Conservation (phyloP, 139 green algal genomes). For the Picochlorum sp. region DNA sequence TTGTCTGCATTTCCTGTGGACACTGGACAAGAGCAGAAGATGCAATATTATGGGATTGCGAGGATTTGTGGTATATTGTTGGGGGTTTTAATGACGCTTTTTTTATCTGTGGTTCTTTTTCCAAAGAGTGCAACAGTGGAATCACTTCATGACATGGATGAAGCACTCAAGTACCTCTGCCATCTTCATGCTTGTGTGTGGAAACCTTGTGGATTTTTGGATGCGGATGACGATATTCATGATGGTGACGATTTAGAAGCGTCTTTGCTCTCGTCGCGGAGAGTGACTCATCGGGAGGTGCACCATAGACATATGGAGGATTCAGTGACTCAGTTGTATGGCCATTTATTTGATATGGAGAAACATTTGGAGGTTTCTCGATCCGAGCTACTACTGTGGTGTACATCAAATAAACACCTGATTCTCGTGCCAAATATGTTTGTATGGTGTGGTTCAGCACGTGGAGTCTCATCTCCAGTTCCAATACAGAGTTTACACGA, state of each 20-base stretch:
- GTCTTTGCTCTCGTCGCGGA: too few relatives aligned
- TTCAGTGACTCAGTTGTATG: too few relatives aligned
- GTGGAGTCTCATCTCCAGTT: background rate
- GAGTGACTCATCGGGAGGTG: too few relatives aligned
- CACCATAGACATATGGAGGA: too few relatives aligned
- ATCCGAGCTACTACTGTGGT: too few relatives aligned
- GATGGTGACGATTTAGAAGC: too few relatives aligned
- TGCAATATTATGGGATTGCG: slow-evolving; percentile 16
- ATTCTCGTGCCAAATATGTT: too few relatives aligned
- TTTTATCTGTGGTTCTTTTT: slow-evolving; percentile 25
- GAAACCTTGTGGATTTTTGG: background rate
- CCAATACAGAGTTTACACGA: background rate
- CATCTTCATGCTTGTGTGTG: background rate
- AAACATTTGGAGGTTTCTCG: too few relatives aligned
- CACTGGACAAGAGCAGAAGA: background rate
- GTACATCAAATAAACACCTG: too few relatives aligned
- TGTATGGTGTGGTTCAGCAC: too few relatives aligned
- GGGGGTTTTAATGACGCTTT: slow-evolving; percentile 22
- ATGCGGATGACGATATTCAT: too few relatives aligned
- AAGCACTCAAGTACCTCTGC: background rate
- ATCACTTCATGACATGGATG: slow-evolving; percentile 3
- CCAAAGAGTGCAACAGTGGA: slow-evolving; percentile 33
- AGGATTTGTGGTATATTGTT: slow-evolving; percentile 25
- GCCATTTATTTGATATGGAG: too few relatives aligned
- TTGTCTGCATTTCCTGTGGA: background rate